Evolutionary conservation across 2,329 filamentous ascomycete species (phyloP).

Genomic region (Geosmithia flava): DNA sequence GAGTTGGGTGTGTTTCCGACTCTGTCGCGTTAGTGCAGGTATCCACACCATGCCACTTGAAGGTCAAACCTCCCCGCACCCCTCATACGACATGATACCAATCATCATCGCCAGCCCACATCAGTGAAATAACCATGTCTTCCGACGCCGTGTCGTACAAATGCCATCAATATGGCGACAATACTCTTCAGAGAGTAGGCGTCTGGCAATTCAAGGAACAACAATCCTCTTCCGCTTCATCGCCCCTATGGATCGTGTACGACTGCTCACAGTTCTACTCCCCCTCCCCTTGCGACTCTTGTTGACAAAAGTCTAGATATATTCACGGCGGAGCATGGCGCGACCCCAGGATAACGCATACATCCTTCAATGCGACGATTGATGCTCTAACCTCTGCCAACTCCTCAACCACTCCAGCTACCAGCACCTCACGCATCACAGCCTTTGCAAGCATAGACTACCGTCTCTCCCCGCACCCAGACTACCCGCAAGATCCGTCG

Average conservation of each 20-base stretch:
- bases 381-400: slow-evolving; percentile 19
- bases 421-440: slow-evolving; percentile 25
- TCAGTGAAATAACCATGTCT: no score
- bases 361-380: slow-evolving; percentile 32
- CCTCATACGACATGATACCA: neutral
- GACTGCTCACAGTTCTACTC: neutral
- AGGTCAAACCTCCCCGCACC: neutral
- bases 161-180: slow-evolving; percentile 22
- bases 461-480: slow-evolving; percentile 41
- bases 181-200: slow-evolving; percentile 30
- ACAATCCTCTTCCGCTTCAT: neutral
- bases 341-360: slow-evolving; percentile 37
- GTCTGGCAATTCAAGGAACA: slow-evolving; percentile 20
- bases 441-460: slow-evolving; percentile 55
- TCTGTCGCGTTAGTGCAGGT: neutral
- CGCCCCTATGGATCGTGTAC: neutral
- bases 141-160: slow-evolving; percentile 7
- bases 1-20: neutral
- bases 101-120: neutral
- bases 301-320: slow-evolving; percentile 20
- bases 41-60: neutral
- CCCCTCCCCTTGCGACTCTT: neutral
- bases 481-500: slow-evolving; percentile 21
- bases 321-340: slow-evolving; percentile 54
- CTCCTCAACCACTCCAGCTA: neutral